Evolutionary conservation across 2,329 filamentous ascomycete species (phyloP).

Genomic region (Monosporascus cannonballus): DNA sequence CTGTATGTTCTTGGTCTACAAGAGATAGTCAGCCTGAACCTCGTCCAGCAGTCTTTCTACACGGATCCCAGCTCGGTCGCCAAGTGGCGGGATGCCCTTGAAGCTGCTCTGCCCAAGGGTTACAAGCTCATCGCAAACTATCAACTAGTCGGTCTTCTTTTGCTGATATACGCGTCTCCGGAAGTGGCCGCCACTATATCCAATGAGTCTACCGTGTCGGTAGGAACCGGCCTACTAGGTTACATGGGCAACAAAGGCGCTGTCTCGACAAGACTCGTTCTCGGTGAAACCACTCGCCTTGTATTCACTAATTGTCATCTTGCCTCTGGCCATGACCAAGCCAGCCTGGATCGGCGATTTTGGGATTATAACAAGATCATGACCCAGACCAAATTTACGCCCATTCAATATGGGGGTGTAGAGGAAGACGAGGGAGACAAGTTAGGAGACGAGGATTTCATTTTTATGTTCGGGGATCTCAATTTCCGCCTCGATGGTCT

Average conservation of each 20-base stretch:
- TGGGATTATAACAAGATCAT: constrained; percentile 84
- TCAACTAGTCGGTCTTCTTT: constrained; percentile 78
- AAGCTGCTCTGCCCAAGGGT: constrained; percentile 66
- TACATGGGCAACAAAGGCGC: constrained; percentile 97
- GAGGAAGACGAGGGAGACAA: constrained; percentile 58
- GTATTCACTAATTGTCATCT: constrained; percentile 91
- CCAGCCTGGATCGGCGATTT: constrained; percentile 73
- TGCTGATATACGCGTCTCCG: constrained; percentile 81
- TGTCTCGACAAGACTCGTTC: constrained; percentile 70
- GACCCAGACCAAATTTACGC: constrained; percentile 69
- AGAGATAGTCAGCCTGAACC: constrained; percentile 82
- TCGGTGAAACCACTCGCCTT: constrained; percentile 84
- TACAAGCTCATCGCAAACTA: constrained; percentile 75
- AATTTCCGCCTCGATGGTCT: constrained; percentile 90
- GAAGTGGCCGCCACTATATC: constrained; percentile 68
- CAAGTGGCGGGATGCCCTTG: constrained; percentile 75
- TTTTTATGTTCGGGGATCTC: constrained; percentile 93
- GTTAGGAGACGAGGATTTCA: constrained; percentile 87
- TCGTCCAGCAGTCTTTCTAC: constrained; percentile 72
- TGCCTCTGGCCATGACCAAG: constrained; percentile 75
- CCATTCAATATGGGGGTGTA: constrained; percentile 60
- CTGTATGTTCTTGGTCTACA: constrained; percentile 89
- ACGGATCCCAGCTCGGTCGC: constrained; percentile 64
- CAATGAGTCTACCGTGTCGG: constrained; percentile 72
- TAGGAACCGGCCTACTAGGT: constrained; percentile 85